Evolutionary conservation across 192 early-diverging fungal genomes (phyloP).

Genomic region (Pilobolus umbonatus): DNA sequence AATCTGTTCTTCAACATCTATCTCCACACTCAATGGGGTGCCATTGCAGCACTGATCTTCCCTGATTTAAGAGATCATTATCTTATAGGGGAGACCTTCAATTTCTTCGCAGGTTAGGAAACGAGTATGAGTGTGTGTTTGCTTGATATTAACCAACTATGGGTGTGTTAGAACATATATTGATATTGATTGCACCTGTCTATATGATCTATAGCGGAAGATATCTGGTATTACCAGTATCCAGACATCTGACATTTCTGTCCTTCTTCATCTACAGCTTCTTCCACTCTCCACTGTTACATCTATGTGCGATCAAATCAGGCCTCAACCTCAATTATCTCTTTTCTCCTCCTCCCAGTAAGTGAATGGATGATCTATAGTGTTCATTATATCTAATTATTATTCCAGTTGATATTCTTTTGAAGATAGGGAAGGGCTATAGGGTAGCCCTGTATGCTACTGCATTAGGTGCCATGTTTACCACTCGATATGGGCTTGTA

Average conservation of each 20-base stretch:
- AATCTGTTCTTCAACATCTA: constrained; percentile 52
- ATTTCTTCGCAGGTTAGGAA: constrained; percentile 49
- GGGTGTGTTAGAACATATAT: constrained; percentile 37
- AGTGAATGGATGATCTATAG: background rate
- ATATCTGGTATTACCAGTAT: constrained; percentile 45
- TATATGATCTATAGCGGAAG: constrained; percentile 52
- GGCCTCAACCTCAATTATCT: constrained; percentile 50
- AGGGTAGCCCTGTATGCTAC: constrained; percentile 21
- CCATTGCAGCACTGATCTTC: constrained; percentile 41
- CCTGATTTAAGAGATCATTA: constrained; percentile 49
- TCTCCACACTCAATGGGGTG: constrained; percentile 55
- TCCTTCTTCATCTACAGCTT: constrained; percentile 48
- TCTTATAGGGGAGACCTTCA: constrained; percentile 42
- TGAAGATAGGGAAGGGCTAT: constrained; percentile 21
- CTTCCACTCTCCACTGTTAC: constrained; percentile 47
- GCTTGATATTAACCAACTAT: too few species aligned
- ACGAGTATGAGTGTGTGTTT: too few species aligned
- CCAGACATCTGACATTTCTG: constrained; percentile 40
- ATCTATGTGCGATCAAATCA: constrained; percentile 37
- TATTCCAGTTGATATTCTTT: constrained; percentile 19
- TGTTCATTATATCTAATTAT: background rate
- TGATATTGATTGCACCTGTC: constrained; percentile 40
- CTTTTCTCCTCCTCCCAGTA: constrained; percentile 49
- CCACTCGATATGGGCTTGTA: constrained; percentile 21
- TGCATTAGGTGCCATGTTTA: constrained; percentile 26